Base-by-base conservation (phyloP, 495 filamentous ascomycete genomes). In the Penicillium nucicola region DNA sequence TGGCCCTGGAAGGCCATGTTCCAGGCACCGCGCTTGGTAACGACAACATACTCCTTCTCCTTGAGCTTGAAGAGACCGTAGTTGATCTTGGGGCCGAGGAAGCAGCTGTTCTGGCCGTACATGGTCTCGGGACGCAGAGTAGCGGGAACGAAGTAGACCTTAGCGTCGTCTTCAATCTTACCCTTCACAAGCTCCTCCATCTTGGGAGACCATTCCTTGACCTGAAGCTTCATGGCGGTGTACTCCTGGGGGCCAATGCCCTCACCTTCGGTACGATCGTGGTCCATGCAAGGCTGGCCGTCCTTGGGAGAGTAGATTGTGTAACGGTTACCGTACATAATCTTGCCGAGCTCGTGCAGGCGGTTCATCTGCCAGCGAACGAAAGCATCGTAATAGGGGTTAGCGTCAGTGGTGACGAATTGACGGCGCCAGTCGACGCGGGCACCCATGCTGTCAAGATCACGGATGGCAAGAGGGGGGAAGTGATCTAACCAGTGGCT, bases 321-420 rank as follows among this genome's bases (percentile, higher is more conserved):
- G 65, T 96, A 96, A 33, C 93, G 80, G 72, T 88, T 92, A 41
- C 91, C 92, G 66, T 92, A 98, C 76, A 87, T 84, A 58, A 98
- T 95, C 77, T 97, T 98, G 43, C 87, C 80, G 40, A 96, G 78
- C 66, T 95, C 87, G 67, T 85, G 85, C 14, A 98, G 79, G 48
- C 87, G 86, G 66, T 88, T 91, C 91, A 97, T 98, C 73, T 98
- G 92, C 92, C 92, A 98, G 57, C 89, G 78, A 20, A 98, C 87
- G 60, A 98, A 98, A 14, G 90, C 82, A 66, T 98, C 92, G 66
- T 92, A 98, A 71, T 95, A 97, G 3, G 91, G 91, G 74, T 98
- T 98, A 2, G 90, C 92, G 62, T 98, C 92, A 9, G 92, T 98
- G 7, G 92, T 98, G 20, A 96, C 86, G 55, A 98, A 88, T 45